phyloP scores from a whole-genome alignment of 2,329 filamentous ascomycete genomes.

The Cladophialophora immunda region DNA sequence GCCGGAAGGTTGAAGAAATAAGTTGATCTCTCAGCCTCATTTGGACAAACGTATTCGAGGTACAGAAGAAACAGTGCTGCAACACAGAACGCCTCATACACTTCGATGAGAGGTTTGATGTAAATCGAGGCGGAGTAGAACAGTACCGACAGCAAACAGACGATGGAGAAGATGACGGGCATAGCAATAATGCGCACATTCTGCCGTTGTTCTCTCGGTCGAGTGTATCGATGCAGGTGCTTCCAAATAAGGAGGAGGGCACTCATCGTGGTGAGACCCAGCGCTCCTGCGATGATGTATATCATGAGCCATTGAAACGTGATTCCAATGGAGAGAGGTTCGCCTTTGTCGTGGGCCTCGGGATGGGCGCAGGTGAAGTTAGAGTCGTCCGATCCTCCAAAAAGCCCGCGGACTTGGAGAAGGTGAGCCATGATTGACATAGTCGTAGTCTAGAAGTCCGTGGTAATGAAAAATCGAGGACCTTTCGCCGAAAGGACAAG shows the following conservation, averaged over 20 bases:
- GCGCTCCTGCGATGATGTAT: slow-evolving; percentile 13
- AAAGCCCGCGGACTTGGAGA: not conserved
- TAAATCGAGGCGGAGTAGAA: slow-evolving; percentile 28
- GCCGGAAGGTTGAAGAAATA: slow-evolving; percentile 20
- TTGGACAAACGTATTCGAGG: slow-evolving; percentile 23
- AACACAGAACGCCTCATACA: slow-evolving; percentile 32
- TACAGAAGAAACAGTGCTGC: slow-evolving; percentile 25
- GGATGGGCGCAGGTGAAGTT: slow-evolving; percentile 8
- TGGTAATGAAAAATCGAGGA: not conserved
- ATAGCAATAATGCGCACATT: slow-evolving; percentile 27
- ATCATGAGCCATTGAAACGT: slow-evolving; percentile 2
- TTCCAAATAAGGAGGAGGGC: slow-evolving; percentile 25
- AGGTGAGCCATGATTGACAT: not conserved
- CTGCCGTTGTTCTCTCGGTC: slow-evolving; percentile 28
- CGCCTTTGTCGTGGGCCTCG: slow-evolving; percentile 16
- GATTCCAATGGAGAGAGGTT: slow-evolving; percentile 17
- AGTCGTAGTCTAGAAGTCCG: not conserved
- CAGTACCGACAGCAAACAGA: slow-evolving; percentile 22
- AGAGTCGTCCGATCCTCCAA: not conserved
- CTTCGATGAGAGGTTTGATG: slow-evolving; percentile 22
- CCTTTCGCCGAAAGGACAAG: too few species aligned
- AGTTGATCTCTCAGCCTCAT: slow-evolving; percentile 15
- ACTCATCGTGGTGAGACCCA: slow-evolving; percentile 22
- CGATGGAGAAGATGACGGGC: slow-evolving; percentile 23
- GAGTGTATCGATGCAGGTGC: slow-evolving; percentile 29